Conservation (phyloP, 2,329 filamentous ascomycete genomes). For the Ambrosiella cleistominuta region DNA sequence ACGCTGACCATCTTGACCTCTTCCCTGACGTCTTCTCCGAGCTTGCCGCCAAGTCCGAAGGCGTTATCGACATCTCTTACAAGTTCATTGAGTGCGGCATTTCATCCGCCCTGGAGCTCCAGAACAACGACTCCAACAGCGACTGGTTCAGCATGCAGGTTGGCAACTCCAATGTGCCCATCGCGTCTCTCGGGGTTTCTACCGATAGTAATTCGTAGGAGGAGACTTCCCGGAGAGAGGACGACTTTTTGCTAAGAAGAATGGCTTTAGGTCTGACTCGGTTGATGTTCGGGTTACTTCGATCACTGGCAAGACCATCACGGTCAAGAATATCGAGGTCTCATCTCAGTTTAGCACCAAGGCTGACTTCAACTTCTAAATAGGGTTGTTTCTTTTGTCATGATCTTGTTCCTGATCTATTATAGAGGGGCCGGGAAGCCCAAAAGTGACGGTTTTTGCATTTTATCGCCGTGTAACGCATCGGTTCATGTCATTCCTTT, state of each 20-base stretch:
- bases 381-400: background rate
- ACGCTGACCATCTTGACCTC: conserved; percentile 27
- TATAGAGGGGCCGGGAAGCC: too few species aligned
- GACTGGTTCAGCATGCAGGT: conserved; percentile 36
- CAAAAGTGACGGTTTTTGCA: background rate
- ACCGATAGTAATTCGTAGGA: conserved; percentile 44
- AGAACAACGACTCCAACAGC: conserved; percentile 27
- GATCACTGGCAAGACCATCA: conserved; percentile 30
- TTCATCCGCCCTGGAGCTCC: conserved; percentile 24
- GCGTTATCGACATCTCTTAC: conserved; percentile 22
- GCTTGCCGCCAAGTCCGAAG: conserved; percentile 21
- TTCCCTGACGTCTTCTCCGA: conserved; percentile 26
- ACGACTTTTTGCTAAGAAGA: conserved; percentile 45
- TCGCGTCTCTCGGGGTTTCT: conserved; percentile 41
- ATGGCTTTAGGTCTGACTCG: conserved; percentile 35
- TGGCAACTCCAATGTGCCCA: conserved; percentile 40
- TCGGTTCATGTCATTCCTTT: background rate
- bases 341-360: conserved; percentile 18
- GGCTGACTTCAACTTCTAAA: conserved; percentile 20
- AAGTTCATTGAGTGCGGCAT: conserved; percentile 25
- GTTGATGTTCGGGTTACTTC: conserved; percentile 41
- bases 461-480: background rate
- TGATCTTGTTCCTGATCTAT: background rate
- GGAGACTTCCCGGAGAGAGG: conserved; percentile 32
- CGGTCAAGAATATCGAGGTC: conserved; percentile 33